Conservation (phyloP, 2,329 filamentous ascomycete genomes). For the Penicillium capsulatum region DNA sequence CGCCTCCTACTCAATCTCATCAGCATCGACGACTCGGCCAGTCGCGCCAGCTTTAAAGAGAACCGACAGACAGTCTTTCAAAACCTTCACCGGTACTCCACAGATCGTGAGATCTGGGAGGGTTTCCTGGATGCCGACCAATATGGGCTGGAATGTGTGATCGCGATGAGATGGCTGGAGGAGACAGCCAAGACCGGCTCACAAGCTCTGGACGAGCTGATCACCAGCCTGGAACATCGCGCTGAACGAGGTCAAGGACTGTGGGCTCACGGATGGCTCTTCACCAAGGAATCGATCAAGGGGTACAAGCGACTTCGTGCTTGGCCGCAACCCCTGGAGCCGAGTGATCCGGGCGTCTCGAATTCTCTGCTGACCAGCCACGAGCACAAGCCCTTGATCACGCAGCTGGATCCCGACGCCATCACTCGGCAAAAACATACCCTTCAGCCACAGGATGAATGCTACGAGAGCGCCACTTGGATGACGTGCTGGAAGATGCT, state of each 20-base stretch:
- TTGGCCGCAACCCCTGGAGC: slow-evolving; percentile 62
- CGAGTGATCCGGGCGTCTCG: slow-evolving; percentile 54
- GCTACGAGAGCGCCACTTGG: slow-evolving; percentile 88
- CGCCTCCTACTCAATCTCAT: slow-evolving; percentile 73
- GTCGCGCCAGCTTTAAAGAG: slow-evolving; percentile 36
- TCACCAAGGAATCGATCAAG: slow-evolving; percentile 87
- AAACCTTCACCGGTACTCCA: slow-evolving; percentile 53
- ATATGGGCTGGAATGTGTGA: slow-evolving; percentile 69
- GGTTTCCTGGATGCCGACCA: slow-evolving; percentile 71
- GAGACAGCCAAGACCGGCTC: slow-evolving; percentile 64
- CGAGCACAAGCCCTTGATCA: slow-evolving; percentile 64
- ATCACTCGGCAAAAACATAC: slow-evolving; percentile 71
- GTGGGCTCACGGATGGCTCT: slow-evolving; percentile 84
- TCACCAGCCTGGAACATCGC: slow-evolving; percentile 69
- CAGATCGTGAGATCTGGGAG: slow-evolving; percentile 62
- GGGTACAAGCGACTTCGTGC: slow-evolving; percentile 74
- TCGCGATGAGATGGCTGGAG: slow-evolving; percentile 83
- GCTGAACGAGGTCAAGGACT: slow-evolving; percentile 72
- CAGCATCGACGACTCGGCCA: slow-evolving; percentile 60
- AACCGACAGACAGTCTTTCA: slow-evolving; percentile 40
- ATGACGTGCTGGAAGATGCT: slow-evolving; percentile 91
- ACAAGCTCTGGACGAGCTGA: slow-evolving; percentile 69
- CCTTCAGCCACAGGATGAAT: slow-evolving; percentile 77
- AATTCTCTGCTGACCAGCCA: slow-evolving; percentile 56
- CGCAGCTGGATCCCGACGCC: slow-evolving; percentile 88